Percentiles rank a stretch among this genome's conserved stretches.
Evolutionary conservation across 2,329 filamentous ascomycete species (phyloP).

Genomic region (Fusarium agapanthi): DNA sequence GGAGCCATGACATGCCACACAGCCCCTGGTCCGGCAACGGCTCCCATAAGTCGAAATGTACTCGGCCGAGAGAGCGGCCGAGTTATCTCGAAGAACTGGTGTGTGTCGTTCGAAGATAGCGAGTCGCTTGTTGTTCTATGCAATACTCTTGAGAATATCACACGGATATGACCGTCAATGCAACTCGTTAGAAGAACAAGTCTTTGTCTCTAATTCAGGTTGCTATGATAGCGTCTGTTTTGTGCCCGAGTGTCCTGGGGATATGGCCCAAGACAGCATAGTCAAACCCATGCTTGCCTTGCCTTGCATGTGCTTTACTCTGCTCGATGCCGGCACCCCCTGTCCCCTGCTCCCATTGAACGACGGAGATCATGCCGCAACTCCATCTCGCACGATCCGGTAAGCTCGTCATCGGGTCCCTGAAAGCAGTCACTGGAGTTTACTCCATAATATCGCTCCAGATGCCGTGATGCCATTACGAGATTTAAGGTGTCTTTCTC

Average conservation of each 20-base stretch:
- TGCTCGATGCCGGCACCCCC: slow-evolving; percentile 28
- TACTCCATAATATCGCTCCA: background rate
- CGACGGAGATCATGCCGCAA: slow-evolving; percentile 24
- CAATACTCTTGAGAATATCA: background rate
- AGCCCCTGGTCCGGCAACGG: slow-evolving; percentile 18
- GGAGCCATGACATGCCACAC: slow-evolving; percentile 29
- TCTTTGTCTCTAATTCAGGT: slow-evolving; percentile 5
- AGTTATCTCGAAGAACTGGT: slow-evolving; percentile 1
- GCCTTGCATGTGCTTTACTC: slow-evolving; percentile 16
- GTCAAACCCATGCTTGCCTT: background rate
- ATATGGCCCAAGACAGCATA: slow-evolving; percentile 12
- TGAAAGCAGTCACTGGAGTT: slow-evolving; percentile 8
- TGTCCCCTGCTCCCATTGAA: slow-evolving; percentile 15
- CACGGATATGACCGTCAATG: background rate
- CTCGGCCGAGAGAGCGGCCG: slow-evolving; percentile 32
- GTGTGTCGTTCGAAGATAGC: background rate
- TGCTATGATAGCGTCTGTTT: background rate
- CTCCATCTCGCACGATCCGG: slow-evolving; percentile 13
- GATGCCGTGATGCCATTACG: background rate
- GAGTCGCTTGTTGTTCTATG: background rate
- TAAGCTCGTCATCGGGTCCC: slow-evolving; percentile 32
- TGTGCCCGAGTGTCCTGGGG: slow-evolving; percentile 11
- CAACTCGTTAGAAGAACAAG: background rate
- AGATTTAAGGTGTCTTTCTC: background rate
- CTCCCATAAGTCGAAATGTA: slow-evolving; percentile 6